Percentiles rank a stretch among this genome's conserved stretches.
These are phyloP conservation scores for Mortierella antarctica DNA, from an alignment of 192 early-diverging fungal genomes.

Conservation along the genomic window DNA sequence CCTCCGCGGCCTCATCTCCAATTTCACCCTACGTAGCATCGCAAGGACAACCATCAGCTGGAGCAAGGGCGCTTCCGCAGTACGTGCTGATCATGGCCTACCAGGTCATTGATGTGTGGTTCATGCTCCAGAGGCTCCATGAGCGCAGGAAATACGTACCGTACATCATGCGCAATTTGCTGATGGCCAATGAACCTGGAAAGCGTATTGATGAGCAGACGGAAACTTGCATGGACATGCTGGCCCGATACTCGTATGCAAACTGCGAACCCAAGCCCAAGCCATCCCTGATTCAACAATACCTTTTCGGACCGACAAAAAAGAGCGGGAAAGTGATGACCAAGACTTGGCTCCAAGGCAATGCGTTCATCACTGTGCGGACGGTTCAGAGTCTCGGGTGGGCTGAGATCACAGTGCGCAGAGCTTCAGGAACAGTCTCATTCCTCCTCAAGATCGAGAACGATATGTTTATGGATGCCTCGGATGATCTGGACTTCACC, in stretches of 20 bases:
- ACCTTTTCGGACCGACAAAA: slow-evolving; percentile 58
- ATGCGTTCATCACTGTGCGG: slow-evolving; percentile 83
- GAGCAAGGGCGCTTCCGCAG: slow-evolving; percentile 68
- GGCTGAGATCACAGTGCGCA: slow-evolving; percentile 85
- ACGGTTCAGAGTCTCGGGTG: slow-evolving; percentile 73
- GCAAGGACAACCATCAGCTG: slow-evolving; percentile 9
- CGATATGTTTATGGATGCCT: slow-evolving; percentile 56
- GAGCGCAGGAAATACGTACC: slow-evolving; percentile 85
- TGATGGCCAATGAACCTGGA: slow-evolving; percentile 68
- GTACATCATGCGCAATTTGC: slow-evolving; percentile 80
- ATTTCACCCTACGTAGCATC: slow-evolving; percentile 5
- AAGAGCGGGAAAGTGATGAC: slow-evolving; percentile 62
- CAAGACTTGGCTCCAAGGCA: slow-evolving; percentile 88
- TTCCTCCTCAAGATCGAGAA: slow-evolving; percentile 80
- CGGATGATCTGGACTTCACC: slow-evolving; percentile 58
- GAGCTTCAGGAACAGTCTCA: slow-evolving; percentile 81
- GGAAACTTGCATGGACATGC: slow-evolving; percentile 94
- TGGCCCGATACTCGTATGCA: slow-evolving; percentile 85
- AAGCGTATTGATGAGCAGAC: slow-evolving; percentile 84
- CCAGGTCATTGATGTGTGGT: slow-evolving; percentile 92
- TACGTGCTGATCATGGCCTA: slow-evolving; percentile 94
- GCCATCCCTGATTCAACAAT: slow-evolving; percentile 60
- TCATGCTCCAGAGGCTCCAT: slow-evolving; percentile 77
- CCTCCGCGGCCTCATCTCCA: slow-evolving; percentile 31
- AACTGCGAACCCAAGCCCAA: slow-evolving; percentile 74